Base-by-base conservation (phyloP, 192 early-diverging fungal species). In the Entophlyctis helioformis region DNA sequence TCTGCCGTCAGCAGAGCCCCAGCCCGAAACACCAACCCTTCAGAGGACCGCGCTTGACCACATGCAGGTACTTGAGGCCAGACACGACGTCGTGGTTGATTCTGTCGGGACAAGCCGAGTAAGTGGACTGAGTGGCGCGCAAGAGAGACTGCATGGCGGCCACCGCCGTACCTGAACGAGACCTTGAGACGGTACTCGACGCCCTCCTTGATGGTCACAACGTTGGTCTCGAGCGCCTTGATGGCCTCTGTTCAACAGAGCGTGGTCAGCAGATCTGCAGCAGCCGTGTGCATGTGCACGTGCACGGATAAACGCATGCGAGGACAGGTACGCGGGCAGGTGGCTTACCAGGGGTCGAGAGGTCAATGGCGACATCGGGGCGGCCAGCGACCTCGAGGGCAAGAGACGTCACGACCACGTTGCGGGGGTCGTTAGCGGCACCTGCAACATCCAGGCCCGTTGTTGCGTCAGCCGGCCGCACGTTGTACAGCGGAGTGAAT, bases 201-300 rank as follows among this genome's bases (percentile, higher is more conserved):
- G 48, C 95, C 92, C 63, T 95, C 92, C 74, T 98, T 98, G 72
- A 98, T 96, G 13, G 76, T 76, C 54, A 98, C 80, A 4, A 76
- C 71, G 29, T 67, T 76, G 32, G 68, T 59, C 57, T 83, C 83
- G 54, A 91, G 72, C 33, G 66, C 55, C n/a, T 71, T 66, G 40
- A 86, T 70, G 41, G 69, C 79, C 39, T 56, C 81, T 76, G 33
- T 7, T n/a, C n/a, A n/a, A n/a, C n/a, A n/a, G n/a, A n/a, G n/a
- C n/a, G n/a, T n/a, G n/a, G n/a, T n/a, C n/a, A n/a, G n/a, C n/a
- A n/a, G n/a, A n/a, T n/a, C n/a, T n/a, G n/a, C n/a, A n/a, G n/a
- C n/a, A n/a, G n/a, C n/a, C n/a, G n/a, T n/a, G n/a, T n/a, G n/a
- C n/a, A n/a, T n/a, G n/a, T n/a, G n/a, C n/a, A n/a, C n/a, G n/a